Evolutionary conservation across 345 rosid genomes (phyloP).

Genomic region (Citropsis articulata): DNA sequence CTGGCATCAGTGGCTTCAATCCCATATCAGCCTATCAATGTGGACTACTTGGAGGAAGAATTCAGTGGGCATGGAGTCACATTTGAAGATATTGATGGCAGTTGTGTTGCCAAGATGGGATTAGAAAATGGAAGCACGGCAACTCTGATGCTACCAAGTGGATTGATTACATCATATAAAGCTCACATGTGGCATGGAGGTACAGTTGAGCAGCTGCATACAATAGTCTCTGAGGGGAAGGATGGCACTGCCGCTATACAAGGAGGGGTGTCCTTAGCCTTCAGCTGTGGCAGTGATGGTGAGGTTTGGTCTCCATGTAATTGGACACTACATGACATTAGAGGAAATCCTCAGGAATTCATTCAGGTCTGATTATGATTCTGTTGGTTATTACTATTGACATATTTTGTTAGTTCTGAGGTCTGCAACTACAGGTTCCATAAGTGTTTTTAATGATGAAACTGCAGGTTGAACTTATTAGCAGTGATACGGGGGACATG

Average conservation of each 20-base stretch:
- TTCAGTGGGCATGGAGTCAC: slow-evolving; percentile 80
- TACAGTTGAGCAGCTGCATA: slow-evolving; percentile 67
- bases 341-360: slow-evolving; percentile 53
- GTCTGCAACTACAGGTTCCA: background rate
- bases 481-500: slow-evolving; percentile 40
- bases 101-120: slow-evolving; percentile 61
- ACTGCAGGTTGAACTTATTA: slow-evolving; percentile 60
- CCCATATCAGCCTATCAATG: slow-evolving; percentile 50
- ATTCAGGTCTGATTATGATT: slow-evolving; percentile 37
- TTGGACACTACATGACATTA: slow-evolving; percentile 55
- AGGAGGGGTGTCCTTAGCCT: slow-evolving; percentile 70
- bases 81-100: slow-evolving; percentile 62
- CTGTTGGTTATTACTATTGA: background rate
- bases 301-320: slow-evolving; percentile 42
- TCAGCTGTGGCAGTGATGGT: slow-evolving; percentile 39
- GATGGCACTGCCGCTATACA: slow-evolving; percentile 53
- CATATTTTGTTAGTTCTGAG: too few relatives aligned
- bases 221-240: slow-evolving; percentile 58
- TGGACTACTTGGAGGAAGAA: slow-evolving; percentile 63
- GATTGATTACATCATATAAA: slow-evolving; percentile 77
- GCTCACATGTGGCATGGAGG: slow-evolving; percentile 80
- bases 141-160: slow-evolving; percentile 62
- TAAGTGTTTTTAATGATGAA: background rate
- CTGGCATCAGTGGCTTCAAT: slow-evolving; percentile 46
- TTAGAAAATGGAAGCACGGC: slow-evolving; percentile 67